These are phyloP conservation scores for Holtermanniella nyarrowii DNA, from an alignment of 768 basidiomycete genomes.

Conservation along the genomic window DNA sequence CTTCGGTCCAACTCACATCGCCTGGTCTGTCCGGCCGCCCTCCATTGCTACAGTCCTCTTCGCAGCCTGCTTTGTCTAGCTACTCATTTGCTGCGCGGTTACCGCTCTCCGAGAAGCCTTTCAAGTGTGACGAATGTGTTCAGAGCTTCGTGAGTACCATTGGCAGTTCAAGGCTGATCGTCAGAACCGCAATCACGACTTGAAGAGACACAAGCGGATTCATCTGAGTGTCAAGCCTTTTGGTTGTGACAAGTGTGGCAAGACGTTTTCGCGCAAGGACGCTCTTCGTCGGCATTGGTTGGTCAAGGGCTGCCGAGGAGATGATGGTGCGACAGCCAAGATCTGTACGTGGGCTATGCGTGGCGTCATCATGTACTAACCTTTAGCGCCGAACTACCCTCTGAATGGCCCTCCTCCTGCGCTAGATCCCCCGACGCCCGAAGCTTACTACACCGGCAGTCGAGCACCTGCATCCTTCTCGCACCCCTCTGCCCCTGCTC, in stretches of 20 bases:
- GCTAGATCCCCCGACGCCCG: slow-evolving; percentile 22
- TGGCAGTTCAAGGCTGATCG: not conserved
- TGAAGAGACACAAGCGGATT: slow-evolving; percentile 41
- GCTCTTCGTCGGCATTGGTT: slow-evolving; percentile 41
- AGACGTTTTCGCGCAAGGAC: slow-evolving; percentile 42
- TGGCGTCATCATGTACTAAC: not conserved
- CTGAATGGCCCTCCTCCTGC: slow-evolving; percentile 18
- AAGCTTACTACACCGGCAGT: not conserved
- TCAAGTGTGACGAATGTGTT: slow-evolving; percentile 41
- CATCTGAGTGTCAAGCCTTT: slow-evolving; percentile 42
- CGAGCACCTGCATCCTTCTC: slow-evolving; percentile 14
- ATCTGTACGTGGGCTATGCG: slow-evolving; percentile 18
- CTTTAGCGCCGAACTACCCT: slow-evolving; percentile 23
- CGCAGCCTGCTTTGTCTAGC: slow-evolving; percentile 5
- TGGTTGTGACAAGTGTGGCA: slow-evolving; percentile 40
- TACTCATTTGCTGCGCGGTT: slow-evolving; percentile 26
- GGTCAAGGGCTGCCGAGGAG: slow-evolving; percentile 40
- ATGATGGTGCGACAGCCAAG: slow-evolving; percentile 32
- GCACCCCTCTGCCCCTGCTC: slow-evolving; percentile 20
- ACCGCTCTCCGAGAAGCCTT: slow-evolving; percentile 36
- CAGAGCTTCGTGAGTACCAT: slow-evolving; percentile 38
- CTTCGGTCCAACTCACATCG: not conserved
- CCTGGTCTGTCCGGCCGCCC: not conserved
- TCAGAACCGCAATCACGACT: slow-evolving; percentile 42
- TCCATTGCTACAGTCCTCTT: not conserved